A percentile compares a stretch with the other conserved stretches of the same genome.
phyloP scores from a whole-genome alignment of 768 basidiomycete species.

The Hericium coralloides region DNA sequence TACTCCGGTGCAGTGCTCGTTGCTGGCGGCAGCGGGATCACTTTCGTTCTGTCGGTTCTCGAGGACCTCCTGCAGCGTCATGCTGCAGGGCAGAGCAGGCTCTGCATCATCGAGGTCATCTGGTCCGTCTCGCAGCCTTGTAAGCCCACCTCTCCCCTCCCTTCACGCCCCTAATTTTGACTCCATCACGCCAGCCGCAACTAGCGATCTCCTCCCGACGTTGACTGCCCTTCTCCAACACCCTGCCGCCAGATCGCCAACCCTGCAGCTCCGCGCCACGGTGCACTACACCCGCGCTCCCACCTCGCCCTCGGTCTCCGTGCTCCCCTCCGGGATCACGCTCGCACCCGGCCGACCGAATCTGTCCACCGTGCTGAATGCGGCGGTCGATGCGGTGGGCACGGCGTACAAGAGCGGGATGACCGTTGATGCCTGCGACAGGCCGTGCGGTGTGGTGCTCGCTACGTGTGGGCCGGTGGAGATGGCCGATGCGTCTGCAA shows the following conservation, averaged over 20 bases:
- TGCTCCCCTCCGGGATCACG: conserved; percentile 19
- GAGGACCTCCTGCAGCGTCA: conserved; percentile 40
- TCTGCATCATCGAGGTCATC: conserved; percentile 41
- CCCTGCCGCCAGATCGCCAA: background rate
- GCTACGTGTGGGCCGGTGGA: conserved; percentile 34
- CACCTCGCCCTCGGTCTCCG: background rate
- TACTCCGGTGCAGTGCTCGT: conserved; percentile 48
- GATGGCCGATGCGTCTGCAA: conserved; percentile 29
- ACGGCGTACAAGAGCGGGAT: conserved; percentile 11
- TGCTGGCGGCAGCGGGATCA: conserved; percentile 55
- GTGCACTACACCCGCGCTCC: background rate
- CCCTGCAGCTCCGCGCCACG: background rate
- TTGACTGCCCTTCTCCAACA: background rate
- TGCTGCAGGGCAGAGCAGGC: conserved; percentile 25
- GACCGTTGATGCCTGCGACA: background rate
- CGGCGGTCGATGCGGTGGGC: conserved; percentile 17
- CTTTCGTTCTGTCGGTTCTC: conserved; percentile 42
- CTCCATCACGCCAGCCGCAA: background rate
- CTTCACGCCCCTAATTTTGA: background rate
- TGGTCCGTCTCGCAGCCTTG: conserved; percentile 42
- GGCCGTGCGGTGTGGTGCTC: conserved; percentile 27
- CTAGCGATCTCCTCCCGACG: background rate
- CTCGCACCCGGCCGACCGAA: conserved; percentile 22
- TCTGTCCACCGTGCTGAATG: conserved; percentile 12
- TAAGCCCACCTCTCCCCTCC: conserved; percentile 18